Evolutionary conservation across 2,329 filamentous ascomycete genomes (phyloP), one percentile per base, ranked within the genome.

Genomic region (Stemphylium vesicarium): DNA sequence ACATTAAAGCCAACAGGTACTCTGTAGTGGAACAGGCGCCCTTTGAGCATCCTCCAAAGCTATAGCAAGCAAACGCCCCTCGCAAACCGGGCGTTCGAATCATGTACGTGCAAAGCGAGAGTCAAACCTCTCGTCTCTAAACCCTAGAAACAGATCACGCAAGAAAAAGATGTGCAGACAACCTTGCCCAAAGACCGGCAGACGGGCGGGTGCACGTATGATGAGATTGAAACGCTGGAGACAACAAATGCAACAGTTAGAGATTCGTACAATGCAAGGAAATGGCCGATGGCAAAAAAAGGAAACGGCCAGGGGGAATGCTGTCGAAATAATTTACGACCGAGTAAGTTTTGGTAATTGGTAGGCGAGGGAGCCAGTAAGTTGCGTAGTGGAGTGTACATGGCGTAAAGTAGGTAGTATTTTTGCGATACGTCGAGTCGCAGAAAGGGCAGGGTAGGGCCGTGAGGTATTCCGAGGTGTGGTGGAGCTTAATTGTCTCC

Each of bases 301-400:
- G n/a, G 24, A 33, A 16, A 37, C 16, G 43, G 37, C 36, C 22
- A 18, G 22, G n/a, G 18, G 46, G 46, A 18, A 22, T 54, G 46
- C 22, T 49, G 42, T 43, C 50, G 44, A 53, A 47, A 42, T 61
- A 66, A 63, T 69, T 59, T 69, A 64, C 45, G 62, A 35, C 60
- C 59, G 38, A 65, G 46, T 40, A 40, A 55, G 36, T 49, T 57
- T 54, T 53, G 58, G 44, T 50, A 42, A 33, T 40, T 33, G 35
- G 20, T 43, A 39, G 29, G 26, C 33, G 29, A 31, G 40, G 4
- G 4, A 10, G 15, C 24, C 11, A 1, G 40, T 39, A n/a, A 24
- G 37, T 38, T 2, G 40, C 12, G 24, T 32, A 4, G 26, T 12
- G 22, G 26, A 16, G 13, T 50, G 36, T 37, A 16, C 13, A 18